Percentiles rank a stretch among this genome's conserved stretches.
Evolutionary conservation across 495 filamentous ascomycete genomes (phyloP).

Genomic region (Penicillium tannophilum): DNA sequence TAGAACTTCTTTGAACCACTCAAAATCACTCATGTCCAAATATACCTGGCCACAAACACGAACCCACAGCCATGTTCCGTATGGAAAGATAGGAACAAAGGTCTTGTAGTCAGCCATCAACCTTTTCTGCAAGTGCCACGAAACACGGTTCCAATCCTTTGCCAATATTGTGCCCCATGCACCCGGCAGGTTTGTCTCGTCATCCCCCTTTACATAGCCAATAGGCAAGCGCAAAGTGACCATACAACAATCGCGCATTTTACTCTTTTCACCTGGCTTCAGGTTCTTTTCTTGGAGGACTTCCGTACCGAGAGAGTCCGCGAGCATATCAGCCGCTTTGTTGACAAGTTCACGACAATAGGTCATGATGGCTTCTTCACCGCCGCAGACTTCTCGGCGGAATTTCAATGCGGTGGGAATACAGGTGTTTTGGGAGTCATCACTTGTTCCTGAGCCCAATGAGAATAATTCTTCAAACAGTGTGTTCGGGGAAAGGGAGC

Average conservation of each 20-base stretch:
- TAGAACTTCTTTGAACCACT: conserved; percentile 63
- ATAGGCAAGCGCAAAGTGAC: conserved; percentile 75
- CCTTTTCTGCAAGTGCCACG: conserved; percentile 57
- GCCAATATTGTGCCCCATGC: conserved; percentile 30
- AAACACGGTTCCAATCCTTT: conserved; percentile 39
- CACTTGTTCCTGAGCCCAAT: conserved; percentile 69
- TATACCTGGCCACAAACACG: conserved; percentile 80
- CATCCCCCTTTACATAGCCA: conserved; percentile 14
- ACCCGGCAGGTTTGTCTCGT: conserved; percentile 5
- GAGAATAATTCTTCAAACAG: conserved; percentile 74
- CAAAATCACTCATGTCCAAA: conserved; percentile 75
- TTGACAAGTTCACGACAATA: conserved; percentile 62
- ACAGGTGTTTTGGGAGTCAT: conserved; percentile 70
- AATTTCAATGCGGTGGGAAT: conserved; percentile 70
- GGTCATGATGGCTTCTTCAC: conserved; percentile 65
- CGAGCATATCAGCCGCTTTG: conserved; percentile 58
- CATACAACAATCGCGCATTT: conserved; percentile 55
- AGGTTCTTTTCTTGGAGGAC: conserved; percentile 54
- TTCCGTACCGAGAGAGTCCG: conserved; percentile 66
- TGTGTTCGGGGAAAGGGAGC: conserved; percentile 43
- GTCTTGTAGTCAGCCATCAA: conserved; percentile 66
- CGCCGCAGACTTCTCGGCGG: conserved; percentile 67
- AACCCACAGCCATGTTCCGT: conserved; percentile 64
- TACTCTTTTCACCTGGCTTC: conserved; percentile 51
- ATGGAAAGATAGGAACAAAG: conserved; percentile 64